Conservation (phyloP, 768 basidiomycete genomes). For the Tylopilus sp. region DNA sequence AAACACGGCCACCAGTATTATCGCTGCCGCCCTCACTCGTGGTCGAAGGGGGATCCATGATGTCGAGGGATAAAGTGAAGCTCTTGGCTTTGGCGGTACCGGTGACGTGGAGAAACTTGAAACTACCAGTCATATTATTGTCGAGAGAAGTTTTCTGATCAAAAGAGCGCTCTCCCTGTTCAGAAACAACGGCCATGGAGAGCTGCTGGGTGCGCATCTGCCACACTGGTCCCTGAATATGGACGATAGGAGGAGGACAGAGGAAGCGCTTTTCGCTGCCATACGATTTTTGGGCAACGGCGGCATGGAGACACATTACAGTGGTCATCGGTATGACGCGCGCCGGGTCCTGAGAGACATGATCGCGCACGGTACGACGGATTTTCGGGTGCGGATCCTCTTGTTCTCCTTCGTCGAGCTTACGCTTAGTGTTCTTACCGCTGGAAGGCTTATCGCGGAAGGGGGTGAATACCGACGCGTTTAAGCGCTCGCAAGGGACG, state of each 20-base stretch:
- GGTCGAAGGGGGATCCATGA: conserved; percentile 67
- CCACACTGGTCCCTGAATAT: conserved; percentile 86
- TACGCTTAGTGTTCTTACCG: conserved; percentile 62
- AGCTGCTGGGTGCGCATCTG: conserved; percentile 79
- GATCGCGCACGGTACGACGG: conserved; percentile 79
- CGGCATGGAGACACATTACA: conserved; percentile 85
- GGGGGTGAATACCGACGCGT: conserved; percentile 26
- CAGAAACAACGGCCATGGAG: conserved; percentile 83
- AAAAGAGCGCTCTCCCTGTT: conserved; percentile 77
- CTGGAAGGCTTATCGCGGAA: conserved; percentile 26
- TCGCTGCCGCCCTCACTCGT: conserved; percentile 36
- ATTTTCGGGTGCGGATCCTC: conserved; percentile 73
- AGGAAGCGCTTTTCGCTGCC: conserved; percentile 94
- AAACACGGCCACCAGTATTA: conserved; percentile 57
- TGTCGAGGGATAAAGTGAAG: conserved; percentile 82
- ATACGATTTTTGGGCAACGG: conserved; percentile 94
- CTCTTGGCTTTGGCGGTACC: conserved; percentile 88
- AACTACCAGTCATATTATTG: conserved; percentile 80
- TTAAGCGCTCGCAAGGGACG: conserved; percentile 27
- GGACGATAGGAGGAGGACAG: conserved; percentile 90
- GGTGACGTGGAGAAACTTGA: conserved; percentile 89
- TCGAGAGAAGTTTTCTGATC: conserved; percentile 84
- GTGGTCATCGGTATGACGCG: conserved; percentile 87
- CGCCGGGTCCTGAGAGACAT: conserved; percentile 69
- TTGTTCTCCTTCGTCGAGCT: conserved; percentile 60